phyloP scores from a whole-genome alignment of 1,284 basidiomycete genomes.

The Cutaneotrichosporon sp. region DNA sequence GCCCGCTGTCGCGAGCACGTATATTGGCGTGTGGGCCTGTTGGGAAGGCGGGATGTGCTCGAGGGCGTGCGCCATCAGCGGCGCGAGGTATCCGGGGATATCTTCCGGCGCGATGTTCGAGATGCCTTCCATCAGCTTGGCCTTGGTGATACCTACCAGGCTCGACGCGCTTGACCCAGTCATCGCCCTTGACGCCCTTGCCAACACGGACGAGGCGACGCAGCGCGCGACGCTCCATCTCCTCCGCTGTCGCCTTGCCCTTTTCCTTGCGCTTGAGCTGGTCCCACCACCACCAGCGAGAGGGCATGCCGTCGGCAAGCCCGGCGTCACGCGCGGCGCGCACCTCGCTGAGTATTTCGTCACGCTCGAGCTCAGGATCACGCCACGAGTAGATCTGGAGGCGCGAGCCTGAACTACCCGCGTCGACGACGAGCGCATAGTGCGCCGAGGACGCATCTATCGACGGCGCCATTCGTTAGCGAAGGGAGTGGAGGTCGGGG shows the following conservation, averaged over 20 bases:
- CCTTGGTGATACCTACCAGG: slow-evolving; percentile 65
- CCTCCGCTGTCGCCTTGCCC: slow-evolving; percentile 40
- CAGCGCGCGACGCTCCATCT: slow-evolving; percentile 46
- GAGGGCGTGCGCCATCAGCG: slow-evolving; percentile 78
- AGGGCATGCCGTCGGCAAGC: slow-evolving; percentile 10
- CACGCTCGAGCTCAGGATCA: slow-evolving; percentile 64
- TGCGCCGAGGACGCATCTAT: slow-evolving; percentile 61
- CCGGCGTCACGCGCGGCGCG: slow-evolving; percentile 24
- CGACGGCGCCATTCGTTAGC: slow-evolving; percentile 46
- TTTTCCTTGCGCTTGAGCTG: slow-evolving; percentile 39
- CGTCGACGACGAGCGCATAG: slow-evolving; percentile 96
- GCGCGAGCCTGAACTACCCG: slow-evolving; percentile 89
- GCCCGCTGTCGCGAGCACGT: slow-evolving; percentile 93
- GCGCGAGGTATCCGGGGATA: slow-evolving; percentile 73
- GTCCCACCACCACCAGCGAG: slow-evolving; percentile 38
- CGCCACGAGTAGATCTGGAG: slow-evolving; percentile 97
- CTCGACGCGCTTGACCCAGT: slow-evolving; percentile 89
- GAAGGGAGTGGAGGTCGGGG: not conserved
- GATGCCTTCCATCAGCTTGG: slow-evolving; percentile 62
- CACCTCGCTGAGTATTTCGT: slow-evolving; percentile 49
- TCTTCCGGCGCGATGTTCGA: slow-evolving; percentile 73
- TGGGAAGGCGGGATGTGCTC: slow-evolving; percentile 80
- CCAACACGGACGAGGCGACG: slow-evolving; percentile 74
- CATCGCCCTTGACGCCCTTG: slow-evolving; percentile 79
- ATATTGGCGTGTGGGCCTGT: slow-evolving; percentile 80